phyloP scores from a whole-genome alignment of 331 rosid species.

The Quercus lobata region DNA sequence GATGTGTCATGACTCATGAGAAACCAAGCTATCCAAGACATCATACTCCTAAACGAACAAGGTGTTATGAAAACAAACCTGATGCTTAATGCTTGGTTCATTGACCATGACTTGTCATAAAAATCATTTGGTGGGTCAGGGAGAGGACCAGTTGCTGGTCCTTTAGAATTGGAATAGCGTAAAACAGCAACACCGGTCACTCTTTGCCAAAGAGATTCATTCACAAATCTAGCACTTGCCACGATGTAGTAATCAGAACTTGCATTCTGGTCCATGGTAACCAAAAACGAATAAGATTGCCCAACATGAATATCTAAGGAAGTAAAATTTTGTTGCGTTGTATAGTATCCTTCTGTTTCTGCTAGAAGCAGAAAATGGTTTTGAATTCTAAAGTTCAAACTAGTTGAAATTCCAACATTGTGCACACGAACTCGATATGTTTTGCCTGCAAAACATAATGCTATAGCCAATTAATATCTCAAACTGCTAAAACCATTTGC shows the following conservation, averaged over 20 bases:
- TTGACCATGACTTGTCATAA: slow-evolving; percentile 52
- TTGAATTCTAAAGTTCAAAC: slow-evolving; percentile 89
- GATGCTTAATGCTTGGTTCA: slow-evolving; percentile 78
- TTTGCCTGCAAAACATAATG: slow-evolving; percentile 60
- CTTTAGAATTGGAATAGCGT: slow-evolving; percentile 84
- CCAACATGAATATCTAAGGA: slow-evolving; percentile 86
- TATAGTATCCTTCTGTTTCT: slow-evolving; percentile 82
- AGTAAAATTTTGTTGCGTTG: slow-evolving; percentile 60
- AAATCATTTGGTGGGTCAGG: slow-evolving; percentile 77
- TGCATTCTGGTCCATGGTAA: slow-evolving; percentile 84
- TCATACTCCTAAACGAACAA: not conserved
- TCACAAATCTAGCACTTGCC: slow-evolving; percentile 92
- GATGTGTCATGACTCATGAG: not conserved
- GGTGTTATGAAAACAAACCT: slow-evolving; percentile 51
- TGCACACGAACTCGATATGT: slow-evolving; percentile 79
- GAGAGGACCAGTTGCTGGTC: slow-evolving; percentile 73
- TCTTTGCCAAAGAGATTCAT: slow-evolving; percentile 76
- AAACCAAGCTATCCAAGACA: slow-evolving; percentile 1
- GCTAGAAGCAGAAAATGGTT: slow-evolving; percentile 66
- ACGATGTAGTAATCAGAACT: slow-evolving; percentile 88
- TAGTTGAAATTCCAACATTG: slow-evolving; percentile 81
- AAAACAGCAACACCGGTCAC: slow-evolving; percentile 89
- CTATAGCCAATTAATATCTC: slow-evolving; percentile 5
- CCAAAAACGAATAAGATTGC: slow-evolving; percentile 84
- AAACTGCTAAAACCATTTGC: not conserved